A percentile compares a stretch with the other conserved stretches of the same genome.
Evolutionary conservation across 805 yeast species (phyloP).

Genomic region (Kazachstania africana): DNA sequence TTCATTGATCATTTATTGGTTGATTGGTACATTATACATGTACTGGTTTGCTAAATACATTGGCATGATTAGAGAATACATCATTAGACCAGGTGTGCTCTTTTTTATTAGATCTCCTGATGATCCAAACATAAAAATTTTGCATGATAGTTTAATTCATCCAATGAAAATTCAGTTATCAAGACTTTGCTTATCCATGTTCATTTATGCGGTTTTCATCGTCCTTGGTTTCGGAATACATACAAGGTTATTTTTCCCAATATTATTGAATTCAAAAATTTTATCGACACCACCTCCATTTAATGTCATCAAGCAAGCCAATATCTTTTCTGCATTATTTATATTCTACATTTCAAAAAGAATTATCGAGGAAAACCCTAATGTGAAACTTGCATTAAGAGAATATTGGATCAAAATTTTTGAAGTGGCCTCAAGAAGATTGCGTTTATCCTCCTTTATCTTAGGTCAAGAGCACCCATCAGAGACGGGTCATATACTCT

Average conservation of each 20-base stretch:
- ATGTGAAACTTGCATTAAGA: constrained; percentile 29
- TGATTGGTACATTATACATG: constrained; percentile 77
- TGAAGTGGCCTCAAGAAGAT: constrained; percentile 37
- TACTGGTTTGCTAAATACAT: constrained; percentile 74
- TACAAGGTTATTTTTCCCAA: constrained; percentile 36
- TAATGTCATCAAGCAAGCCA: constrained; percentile 2
- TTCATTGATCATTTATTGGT: constrained; percentile 39
- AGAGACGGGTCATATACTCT: constrained; percentile 60
- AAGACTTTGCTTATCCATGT: constrained; percentile 59
- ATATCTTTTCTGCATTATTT: constrained; percentile 24
- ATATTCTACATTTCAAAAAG: constrained; percentile 24
- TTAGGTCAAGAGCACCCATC: constrained; percentile 47
- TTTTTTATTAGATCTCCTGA: constrained; percentile 90
- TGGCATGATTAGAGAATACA: constrained; percentile 62
- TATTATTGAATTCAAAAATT: constrained; percentile 21
- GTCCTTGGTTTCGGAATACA: constrained; percentile 62
- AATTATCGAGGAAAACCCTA: constrained; percentile 17
- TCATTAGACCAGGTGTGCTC: constrained; percentile 79
- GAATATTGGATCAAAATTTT: constrained; percentile 56
- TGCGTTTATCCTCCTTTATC: constrained; percentile 76
- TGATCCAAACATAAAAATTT: constrained; percentile 77
- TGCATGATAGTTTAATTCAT: constrained; percentile 76
- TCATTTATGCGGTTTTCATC: constrained; percentile 65
- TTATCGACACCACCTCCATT: constrained; percentile 8
- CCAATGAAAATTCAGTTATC: constrained; percentile 64